Base-by-base conservation (phyloP, 2,329 filamentous ascomycete species). In the Thielaviopsis ethacetica region DNA sequence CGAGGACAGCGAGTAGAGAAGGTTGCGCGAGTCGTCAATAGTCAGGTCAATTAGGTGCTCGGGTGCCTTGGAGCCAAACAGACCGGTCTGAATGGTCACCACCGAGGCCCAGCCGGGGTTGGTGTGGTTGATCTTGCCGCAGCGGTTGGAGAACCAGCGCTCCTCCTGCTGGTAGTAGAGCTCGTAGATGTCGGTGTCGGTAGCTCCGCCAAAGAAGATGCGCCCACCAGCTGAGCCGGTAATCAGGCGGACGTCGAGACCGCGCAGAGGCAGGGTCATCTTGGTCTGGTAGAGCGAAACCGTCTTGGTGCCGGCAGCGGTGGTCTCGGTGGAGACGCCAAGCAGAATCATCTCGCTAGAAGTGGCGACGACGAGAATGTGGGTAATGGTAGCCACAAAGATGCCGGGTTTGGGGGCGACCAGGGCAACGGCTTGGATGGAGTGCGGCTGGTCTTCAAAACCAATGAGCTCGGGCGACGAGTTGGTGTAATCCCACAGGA, bases 151-250 rank as follows among this genome's bases (percentile, higher is more conserved):
- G 68, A 98, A 98, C 93, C 93, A 98, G 65, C 87, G 86, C 71
- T 98, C 93, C 70, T 97, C 90, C 67, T 95, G 90, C 71, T 97
- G 91, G 69, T 98, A 98, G 65, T 86, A 91, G 58, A 98, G 80
- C 71, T 98, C 93, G 69, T 93, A 88, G 54, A 98, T 82, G 65
- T 97, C 91, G 63, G 89, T 89, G 64, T 91, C 88, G 56, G 77
- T 79, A 56, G 79, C 80, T 44, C 90, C 88, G 50, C 86, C 84
- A 67, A 96, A 95, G 75, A 98, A 98, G 63, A 98, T 93, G 62
- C 93, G 86, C 9, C 94, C 94, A 22, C 82, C 86, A 21, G 84
- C 83, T 2, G 91, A 93, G 17, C 86, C 88, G 22, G 84, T 83
- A 64, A 98, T 90, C 53, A 85, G 78, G 59, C 82, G 82, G 47